These are phyloP conservation scores for Kluyveromyces aestuarii DNA, from an alignment of 805 yeast genomes.

Conservation along the genomic window DNA sequence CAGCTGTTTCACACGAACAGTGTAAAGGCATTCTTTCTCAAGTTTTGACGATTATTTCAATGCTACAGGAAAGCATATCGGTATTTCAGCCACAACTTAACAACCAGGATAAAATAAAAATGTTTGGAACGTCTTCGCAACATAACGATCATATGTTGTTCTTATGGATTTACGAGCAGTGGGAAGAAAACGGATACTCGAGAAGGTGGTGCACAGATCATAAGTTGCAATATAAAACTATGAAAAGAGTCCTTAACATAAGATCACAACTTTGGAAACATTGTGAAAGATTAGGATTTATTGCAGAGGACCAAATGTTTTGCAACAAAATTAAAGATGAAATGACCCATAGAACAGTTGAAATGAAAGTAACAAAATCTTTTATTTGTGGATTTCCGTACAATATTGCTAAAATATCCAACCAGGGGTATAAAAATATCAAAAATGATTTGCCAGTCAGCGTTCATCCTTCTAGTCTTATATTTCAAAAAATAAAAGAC, in stretches of 20 bases:
- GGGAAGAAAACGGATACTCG: constrained; percentile 61
- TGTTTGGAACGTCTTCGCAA: constrained; percentile 17
- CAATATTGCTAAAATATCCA: constrained; percentile 22
- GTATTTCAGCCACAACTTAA: constrained; percentile 35
- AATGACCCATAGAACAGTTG: constrained; percentile 1
- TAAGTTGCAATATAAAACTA: constrained; percentile 65
- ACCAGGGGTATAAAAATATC: constrained; percentile 23
- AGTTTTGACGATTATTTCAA: constrained; percentile 64
- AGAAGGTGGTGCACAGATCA: constrained; percentile 80
- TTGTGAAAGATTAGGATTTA: constrained; percentile 34
- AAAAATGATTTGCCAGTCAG: constrained; percentile 63
- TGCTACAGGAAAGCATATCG: constrained; percentile 72
- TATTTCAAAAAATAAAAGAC: constrained; percentile 32
- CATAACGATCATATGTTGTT: constrained; percentile 74
- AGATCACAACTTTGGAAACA: constrained; percentile 58
- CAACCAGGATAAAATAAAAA: constrained; percentile 5
- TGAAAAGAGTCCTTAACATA: constrained; percentile 60
- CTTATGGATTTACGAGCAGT: constrained; percentile 65
- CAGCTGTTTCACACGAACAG: constrained; percentile 40
- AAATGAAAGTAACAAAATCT: constrained; percentile 13
- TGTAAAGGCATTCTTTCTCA: constrained; percentile 53
- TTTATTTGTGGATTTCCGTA: constrained; percentile 28
- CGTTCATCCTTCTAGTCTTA: constrained; percentile 79
- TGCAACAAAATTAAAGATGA: neutral
- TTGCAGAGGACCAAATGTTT: constrained; percentile 5